Conservation (phyloP, 371 early-diverging fungal species). For the Rhizomucor pusillus region DNA sequence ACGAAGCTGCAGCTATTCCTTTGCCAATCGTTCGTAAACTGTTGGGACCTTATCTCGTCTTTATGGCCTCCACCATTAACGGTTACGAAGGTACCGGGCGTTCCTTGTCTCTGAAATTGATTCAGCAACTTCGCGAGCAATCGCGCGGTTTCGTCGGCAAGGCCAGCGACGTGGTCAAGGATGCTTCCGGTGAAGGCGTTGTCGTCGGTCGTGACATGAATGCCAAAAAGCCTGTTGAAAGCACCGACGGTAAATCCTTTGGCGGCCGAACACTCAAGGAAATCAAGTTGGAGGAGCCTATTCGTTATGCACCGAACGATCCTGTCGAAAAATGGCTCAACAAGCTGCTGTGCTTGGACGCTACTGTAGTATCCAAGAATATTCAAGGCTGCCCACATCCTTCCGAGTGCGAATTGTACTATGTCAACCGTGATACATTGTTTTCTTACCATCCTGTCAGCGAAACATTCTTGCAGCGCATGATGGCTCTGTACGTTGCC, state of each 20-base stretch:
- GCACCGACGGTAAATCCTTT: constrained; percentile 29
- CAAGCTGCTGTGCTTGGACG: constrained; percentile 92
- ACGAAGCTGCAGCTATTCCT: constrained; percentile 99
- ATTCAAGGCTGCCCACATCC: constrained; percentile 92
- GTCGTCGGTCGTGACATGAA: constrained; percentile 59
- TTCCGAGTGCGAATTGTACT: constrained; percentile 91
- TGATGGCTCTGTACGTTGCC: constrained; percentile 96
- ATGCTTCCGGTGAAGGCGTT: constrained; percentile 40
- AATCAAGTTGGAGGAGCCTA: constrained; percentile 92
- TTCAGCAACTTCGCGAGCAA: constrained; percentile 92
- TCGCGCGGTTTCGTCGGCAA: constrained; percentile 74
- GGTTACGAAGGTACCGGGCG: constrained; percentile 99
- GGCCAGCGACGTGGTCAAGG: constrained; percentile 39
- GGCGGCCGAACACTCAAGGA: constrained; percentile 86
- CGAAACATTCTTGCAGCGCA: constrained; percentile 95
- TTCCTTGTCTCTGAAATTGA: constrained; percentile 93
- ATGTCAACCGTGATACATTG: constrained; percentile 95
- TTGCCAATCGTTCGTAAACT: constrained; percentile 89
- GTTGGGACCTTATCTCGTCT: constrained; percentile 93
- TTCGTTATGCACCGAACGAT: constrained; percentile 93
- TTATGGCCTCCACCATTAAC: constrained; percentile 99
- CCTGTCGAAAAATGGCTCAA: constrained; percentile 98
- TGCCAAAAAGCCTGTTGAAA: constrained; percentile 44
- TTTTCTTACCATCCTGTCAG: constrained; percentile 95
- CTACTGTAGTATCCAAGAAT: constrained; percentile 69